phyloP scores from a whole-genome alignment of 192 early-diverging fungal species.

The Cetraspora pellucida region DNA sequence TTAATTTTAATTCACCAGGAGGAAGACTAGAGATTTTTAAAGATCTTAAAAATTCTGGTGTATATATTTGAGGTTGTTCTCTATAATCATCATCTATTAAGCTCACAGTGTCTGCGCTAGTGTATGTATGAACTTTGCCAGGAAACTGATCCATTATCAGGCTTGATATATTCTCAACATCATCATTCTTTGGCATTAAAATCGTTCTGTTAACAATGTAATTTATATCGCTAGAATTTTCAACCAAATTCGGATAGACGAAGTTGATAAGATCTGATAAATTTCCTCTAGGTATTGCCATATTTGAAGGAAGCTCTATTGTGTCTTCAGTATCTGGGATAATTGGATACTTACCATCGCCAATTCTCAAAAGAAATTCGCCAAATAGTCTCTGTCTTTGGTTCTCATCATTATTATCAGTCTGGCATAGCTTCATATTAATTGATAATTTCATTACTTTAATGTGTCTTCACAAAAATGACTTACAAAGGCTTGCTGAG shows the following conservation, averaged over 20 bases:
- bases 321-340: neutral
- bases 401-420: neutral
- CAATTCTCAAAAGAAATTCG: constrained; percentile 8
- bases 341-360: neutral
- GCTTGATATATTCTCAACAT: constrained; percentile 32
- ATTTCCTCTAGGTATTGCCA: neutral
- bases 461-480: constrained; percentile 32
- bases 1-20: too few relatives aligned
- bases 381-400: constrained; percentile 18
- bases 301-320: neutral
- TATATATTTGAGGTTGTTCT: too few relatives aligned
- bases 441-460: constrained; percentile 21
- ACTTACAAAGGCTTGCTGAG: constrained; percentile 8
- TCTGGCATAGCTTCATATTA: constrained; percentile 37
- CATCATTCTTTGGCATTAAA: constrained; percentile 27
- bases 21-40: too few relatives aligned
- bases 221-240: constrained; percentile 2
- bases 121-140: neutral
- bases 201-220: constrained; percentile 22
- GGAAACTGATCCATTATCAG: neutral
- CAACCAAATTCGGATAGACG: constrained; percentile 17
- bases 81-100: neutral
- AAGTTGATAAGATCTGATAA: neutral
- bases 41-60: too few relatives aligned
- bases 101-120: neutral